These are phyloP conservation scores for Eucalyptus curtisii DNA, from an alignment of 345 rosid genomes.

Conservation along the genomic window DNA sequence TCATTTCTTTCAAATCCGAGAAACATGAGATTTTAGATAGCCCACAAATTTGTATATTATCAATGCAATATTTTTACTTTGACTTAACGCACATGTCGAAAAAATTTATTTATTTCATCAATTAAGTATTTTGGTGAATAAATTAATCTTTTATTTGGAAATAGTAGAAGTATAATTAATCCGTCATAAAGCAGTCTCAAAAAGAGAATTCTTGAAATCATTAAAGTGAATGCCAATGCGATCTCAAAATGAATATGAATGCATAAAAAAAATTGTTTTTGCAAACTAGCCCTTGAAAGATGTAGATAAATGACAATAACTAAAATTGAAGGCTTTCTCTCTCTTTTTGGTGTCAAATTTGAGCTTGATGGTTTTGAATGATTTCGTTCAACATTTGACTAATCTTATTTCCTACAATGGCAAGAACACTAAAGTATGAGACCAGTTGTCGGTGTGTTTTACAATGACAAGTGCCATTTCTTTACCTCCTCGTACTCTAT, in stretches of 20 bases:
- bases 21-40: not conserved
- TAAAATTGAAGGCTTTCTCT: not conserved
- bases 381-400: not conserved
- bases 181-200: not conserved
- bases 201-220: not conserved
- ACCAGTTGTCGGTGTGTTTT: not conserved
- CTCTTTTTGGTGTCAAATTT: not conserved
- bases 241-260: not conserved
- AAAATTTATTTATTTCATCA: not conserved
- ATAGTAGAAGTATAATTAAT: not conserved
- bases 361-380: not conserved
- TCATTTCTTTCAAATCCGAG: not conserved
- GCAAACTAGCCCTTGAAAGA: not conserved
- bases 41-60: not conserved
- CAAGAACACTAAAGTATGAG: not conserved
- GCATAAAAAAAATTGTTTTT: no score
- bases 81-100: accelerated
- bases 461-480: not conserved
- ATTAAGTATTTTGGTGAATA: not conserved
- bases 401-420: not conserved
- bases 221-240: accelerated
- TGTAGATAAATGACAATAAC: not conserved
- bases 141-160: not conserved
- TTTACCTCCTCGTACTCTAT: not conserved
- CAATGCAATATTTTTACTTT: not conserved